phyloP scores from a whole-genome alignment of 345 rosid species.

The Barbarea vulgaris region DNA sequence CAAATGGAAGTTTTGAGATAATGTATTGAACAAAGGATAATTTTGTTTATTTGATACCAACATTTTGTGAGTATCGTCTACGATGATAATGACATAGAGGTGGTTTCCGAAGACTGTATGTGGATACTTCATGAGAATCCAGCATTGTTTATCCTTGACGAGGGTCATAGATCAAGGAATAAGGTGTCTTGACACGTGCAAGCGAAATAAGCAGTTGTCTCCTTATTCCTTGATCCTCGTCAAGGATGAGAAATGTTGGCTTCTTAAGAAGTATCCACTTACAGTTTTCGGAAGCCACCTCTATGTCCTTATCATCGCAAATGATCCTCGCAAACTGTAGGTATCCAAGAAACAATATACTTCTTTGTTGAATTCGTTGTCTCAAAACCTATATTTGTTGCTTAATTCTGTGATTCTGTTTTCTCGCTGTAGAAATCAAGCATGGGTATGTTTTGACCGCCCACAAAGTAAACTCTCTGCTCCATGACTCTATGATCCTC shows the following conservation, averaged over 20 bases:
- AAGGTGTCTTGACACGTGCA: slow-evolving; percentile 68
- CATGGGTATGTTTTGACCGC: slow-evolving; percentile 68
- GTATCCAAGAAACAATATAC: slow-evolving; percentile 86
- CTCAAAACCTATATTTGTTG: slow-evolving; percentile 72
- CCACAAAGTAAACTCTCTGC: slow-evolving; percentile 81
- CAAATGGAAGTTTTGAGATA: no score
- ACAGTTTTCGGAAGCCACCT: slow-evolving; percentile 43
- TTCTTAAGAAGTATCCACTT: no score
- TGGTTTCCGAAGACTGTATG: no score
- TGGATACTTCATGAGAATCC: no score
- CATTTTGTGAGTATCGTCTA: no score
- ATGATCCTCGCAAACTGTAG: slow-evolving; percentile 79
- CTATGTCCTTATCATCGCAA: slow-evolving; percentile 50
- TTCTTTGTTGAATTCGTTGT: slow-evolving; percentile 71
- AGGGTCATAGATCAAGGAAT: no score
- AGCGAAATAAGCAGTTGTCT: slow-evolving; percentile 77
- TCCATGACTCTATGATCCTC: slow-evolving; percentile 89
- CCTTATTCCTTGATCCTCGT: slow-evolving; percentile 89
- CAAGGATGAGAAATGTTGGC: slow-evolving; percentile 79
- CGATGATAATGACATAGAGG: no score
- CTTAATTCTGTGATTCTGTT: slow-evolving; percentile 65
- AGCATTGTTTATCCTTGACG: no score
- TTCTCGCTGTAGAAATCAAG: slow-evolving; percentile 71
- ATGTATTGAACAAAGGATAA: no score
- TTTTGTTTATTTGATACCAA: no score